Base-by-base conservation (phyloP, 2,329 filamentous ascomycete species). In the Chaetothyriales sp. region DNA sequence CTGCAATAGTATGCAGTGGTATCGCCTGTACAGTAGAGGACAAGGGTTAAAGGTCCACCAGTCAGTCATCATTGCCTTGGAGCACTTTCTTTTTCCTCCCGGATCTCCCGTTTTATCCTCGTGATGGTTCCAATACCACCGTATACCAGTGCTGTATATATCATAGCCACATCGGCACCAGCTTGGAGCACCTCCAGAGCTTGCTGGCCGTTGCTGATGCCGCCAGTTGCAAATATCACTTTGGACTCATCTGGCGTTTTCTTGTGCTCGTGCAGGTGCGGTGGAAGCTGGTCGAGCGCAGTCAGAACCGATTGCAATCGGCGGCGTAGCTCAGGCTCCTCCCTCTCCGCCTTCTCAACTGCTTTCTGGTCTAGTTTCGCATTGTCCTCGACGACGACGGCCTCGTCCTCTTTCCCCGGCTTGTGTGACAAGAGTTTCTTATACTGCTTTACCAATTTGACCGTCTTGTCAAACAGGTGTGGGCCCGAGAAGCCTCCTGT, bases 401-500 rank as follows among this genome's bases (percentile, higher is more conserved):
- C 18, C 36, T 49, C 22, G 28, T 15, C 18, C 15, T 42, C 15
- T 45, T 19, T 1, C 3, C 46, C 44, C 25, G 54, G 56, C 42
- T 48, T 53, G 43, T 69, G 67, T 55, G 85, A 81, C 28, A 90
- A 71, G 62, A 81, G 71, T 59, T 74, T 73, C 51, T 88, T 78
- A 68, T 96, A 98, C 57, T 81, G 79, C 53, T 76, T 80, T 0
- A 96, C 89, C 7, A 98, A 73, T 5, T 77, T 75, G 20, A 90
- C 70, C 0, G 88, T 95, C 48, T 82, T 77, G 55, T 83, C 78
- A 61, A 94, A 95, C 74, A 95, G 80, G 64, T 84, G 84, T 0
- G 92, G 92, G 0, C 92, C 90, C 0, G 88, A 95, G 66, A 88
- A 93, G 1, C 92, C 90, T 25, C 92, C 89, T 18, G 82, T 81